Evolutionary conservation across 2,329 filamentous ascomycete genomes (phyloP), one percentile per base, ranked within the genome.

Genomic region (Emydomyces testavorans): DNA sequence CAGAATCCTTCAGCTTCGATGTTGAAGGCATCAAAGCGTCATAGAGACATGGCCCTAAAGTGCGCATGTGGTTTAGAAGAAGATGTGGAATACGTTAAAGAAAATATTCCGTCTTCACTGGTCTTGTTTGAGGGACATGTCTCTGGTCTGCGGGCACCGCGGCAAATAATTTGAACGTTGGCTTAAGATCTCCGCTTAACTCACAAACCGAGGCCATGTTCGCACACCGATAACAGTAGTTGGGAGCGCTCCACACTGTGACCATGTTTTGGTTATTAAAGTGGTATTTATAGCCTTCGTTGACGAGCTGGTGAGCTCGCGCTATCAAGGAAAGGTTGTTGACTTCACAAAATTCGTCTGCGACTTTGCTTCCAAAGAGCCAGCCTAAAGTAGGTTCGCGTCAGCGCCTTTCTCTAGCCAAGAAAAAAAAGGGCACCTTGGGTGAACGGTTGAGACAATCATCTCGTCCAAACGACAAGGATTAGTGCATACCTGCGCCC

Each of bases 211-310:
- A 80, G 16, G 80, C 80, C 52, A 84, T 71, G 71, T 98, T 98
- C 64, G 92, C 92, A 65, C 92, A 98, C 67, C 92, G 80, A 76
- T 98, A 96, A 74, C 90, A 98, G 76, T 98, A 98, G 68, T 90
- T 90, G 54, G 85, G 85, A 46, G 85, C 85, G 82, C 56, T 76
- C 75, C 32, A 98, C 62, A 98, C 96, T 31, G 92, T 98, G 52
- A 98, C 92, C 44, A 98, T 92, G 58, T 98, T 96, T 56, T 90
- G 76, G 65, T 96, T 92, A 68, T 96, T 92, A 56, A 89, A 95
- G 29, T 55, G 53, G 92, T 92, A 98, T 67, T 96, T 98, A 71
- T 96, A 98, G 41, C 92, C 92, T 68, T 98, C 92, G 90, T 96
- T 98, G 52, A 98, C 92, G 65, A 98, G 74, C 72, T 98, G 92